A percentile compares a stretch with the other conserved stretches of the same genome.
These are phyloP conservation scores for Talaromyces sp. DNA, from an alignment of 2,329 filamentous ascomycete genomes.

Conservation along the genomic window DNA sequence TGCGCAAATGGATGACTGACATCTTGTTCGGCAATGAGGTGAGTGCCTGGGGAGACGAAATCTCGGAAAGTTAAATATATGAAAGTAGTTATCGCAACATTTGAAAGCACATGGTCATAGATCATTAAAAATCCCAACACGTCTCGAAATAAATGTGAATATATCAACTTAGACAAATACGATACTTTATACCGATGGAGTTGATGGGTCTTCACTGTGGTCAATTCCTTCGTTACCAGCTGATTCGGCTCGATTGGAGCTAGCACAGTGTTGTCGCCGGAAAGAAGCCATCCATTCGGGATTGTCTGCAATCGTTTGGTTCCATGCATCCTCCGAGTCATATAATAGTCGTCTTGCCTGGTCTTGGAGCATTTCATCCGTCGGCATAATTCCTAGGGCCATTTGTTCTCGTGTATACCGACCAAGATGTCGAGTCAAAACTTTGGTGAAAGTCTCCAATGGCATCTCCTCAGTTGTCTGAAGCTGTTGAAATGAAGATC, in stretches of 20 bases:
- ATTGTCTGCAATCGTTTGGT: constrained; percentile 26
- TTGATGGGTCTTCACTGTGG: too few species aligned
- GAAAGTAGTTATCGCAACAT: too few species aligned
- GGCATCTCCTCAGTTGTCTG: not conserved
- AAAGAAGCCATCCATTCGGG: constrained; percentile 19
- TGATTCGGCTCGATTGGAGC: too few species aligned
- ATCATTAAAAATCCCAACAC: too few species aligned
- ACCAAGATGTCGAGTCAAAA: constrained; percentile 20
- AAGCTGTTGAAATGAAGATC: not conserved
- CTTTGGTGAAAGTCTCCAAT: constrained; percentile 7
- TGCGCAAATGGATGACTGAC: not conserved
- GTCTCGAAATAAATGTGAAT: too few species aligned
- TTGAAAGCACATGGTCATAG: not conserved
- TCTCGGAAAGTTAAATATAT: not conserved
- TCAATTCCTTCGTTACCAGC: too few species aligned
- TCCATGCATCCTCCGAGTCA: constrained; percentile 28
- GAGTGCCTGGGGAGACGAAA: not conserved
- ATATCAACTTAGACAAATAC: too few species aligned
- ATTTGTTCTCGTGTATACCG: constrained; percentile 22
- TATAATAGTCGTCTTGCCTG: constrained; percentile 26
- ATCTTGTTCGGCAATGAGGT: not conserved
- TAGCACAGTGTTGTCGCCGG: not conserved
- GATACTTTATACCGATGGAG: too few species aligned
- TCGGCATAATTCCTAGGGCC: constrained; percentile 18
- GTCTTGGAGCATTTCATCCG: constrained; percentile 30